Conservation (phyloP, 805 yeast species). For the Saturnispora besseyi region DNA sequence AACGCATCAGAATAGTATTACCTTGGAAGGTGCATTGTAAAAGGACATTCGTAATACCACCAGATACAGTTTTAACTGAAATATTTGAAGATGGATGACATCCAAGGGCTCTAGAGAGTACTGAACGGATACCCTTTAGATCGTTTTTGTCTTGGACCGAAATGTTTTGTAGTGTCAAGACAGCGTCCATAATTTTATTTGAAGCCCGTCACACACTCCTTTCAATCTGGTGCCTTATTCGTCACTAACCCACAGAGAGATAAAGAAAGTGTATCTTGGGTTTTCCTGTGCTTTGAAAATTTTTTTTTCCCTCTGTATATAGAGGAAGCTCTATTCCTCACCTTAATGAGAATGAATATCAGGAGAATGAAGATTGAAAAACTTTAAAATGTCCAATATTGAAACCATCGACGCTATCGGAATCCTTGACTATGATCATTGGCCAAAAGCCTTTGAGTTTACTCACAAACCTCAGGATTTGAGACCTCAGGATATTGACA, state of each 20-base stretch:
- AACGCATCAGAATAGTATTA: slow-evolving; percentile 44
- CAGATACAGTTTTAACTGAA: slow-evolving; percentile 17
- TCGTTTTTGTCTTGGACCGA: background rate
- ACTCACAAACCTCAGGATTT: slow-evolving; percentile 11
- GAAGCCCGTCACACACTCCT: background rate
- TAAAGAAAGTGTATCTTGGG: no score
- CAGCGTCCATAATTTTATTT: background rate
- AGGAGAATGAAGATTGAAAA: no score
- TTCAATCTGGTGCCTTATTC: no score
- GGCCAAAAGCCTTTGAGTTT: slow-evolving; percentile 10
- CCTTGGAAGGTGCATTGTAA: slow-evolving; percentile 32
- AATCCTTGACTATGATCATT: background rate
- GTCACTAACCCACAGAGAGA: no score
- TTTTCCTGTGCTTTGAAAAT: no score
- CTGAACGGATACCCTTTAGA: background rate
- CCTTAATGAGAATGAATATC: no score
- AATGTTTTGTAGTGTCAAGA: background rate
- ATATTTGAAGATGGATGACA: background rate
- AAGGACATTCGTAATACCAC: slow-evolving; percentile 59
- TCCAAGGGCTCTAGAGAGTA: background rate
- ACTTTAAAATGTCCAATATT: no score
- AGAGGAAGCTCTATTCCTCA: no score
- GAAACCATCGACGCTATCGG: background rate
- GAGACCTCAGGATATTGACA: slow-evolving; percentile 29
- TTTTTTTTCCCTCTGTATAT: no score